Percentiles rank a stretch among this genome's conserved stretches.
Conservation (phyloP, 2,329 filamentous ascomycete genomes). For the Chrysosporium queenslandicum region DNA sequence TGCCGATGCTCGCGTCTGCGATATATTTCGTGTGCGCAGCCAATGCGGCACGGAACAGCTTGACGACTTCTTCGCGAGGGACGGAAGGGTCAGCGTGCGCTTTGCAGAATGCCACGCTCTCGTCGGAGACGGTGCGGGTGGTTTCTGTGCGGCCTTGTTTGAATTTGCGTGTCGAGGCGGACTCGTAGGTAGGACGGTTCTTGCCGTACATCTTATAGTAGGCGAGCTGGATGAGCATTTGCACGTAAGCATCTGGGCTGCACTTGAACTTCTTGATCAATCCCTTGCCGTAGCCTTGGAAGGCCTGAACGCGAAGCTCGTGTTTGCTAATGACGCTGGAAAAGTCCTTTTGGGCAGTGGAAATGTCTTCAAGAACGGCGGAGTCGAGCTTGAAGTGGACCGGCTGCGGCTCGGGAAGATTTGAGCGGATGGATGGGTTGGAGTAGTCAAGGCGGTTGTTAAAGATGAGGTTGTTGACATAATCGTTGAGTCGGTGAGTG, state of each 20-base stretch:
- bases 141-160: conserved; percentile 95
- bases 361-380: conserved; percentile 66
- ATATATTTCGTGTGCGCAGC: conserved; percentile 85
- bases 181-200: conserved; percentile 96
- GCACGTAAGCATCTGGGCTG: conserved; percentile 92
- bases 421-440: conserved; percentile 64
- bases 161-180: conserved; percentile 86
- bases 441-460: conserved; percentile 89
- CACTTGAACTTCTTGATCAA: conserved; percentile 99
- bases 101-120: conserved; percentile 79
- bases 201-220: conserved; percentile 99
- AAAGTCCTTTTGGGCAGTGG: conserved; percentile 70
- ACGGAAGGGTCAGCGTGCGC: conserved; percentile 64
- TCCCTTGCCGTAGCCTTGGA: conserved; percentile 95
- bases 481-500: conserved; percentile 92
- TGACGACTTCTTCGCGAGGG: conserved; percentile 55
- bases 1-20: conserved; percentile 74
- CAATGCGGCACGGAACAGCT: conserved; percentile 72
- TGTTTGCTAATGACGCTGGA: conserved; percentile 70
- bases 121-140: conserved; percentile 82
- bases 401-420: conserved; percentile 68
- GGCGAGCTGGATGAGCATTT: conserved; percentile 96
- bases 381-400: conserved; percentile 70
- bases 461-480: conserved; percentile 82
- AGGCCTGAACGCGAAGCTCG: conserved; percentile 86